Conservation (phyloP, 148 eudicot genomes). For the Cornus controversa region DNA sequence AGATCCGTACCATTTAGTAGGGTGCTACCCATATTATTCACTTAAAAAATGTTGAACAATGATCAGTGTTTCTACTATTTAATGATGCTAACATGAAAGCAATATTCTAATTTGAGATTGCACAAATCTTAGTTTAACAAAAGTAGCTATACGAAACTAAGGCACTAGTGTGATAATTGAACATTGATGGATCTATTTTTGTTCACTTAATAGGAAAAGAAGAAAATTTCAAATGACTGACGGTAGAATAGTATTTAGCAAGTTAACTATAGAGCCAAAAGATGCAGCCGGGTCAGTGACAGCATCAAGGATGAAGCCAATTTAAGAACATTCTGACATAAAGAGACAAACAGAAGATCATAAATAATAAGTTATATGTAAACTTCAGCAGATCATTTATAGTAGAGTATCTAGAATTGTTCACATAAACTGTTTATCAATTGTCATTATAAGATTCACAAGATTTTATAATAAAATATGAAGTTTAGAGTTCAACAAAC, state of each 20-base stretch:
- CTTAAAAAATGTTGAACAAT: not conserved
- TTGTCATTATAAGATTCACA: constrained; percentile 4
- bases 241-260: not conserved
- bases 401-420: not conserved
- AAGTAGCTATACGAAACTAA: not conserved
- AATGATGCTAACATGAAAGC: not conserved
- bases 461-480: not conserved
- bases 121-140: not conserved
- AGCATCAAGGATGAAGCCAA: not conserved
- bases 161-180: not conserved
- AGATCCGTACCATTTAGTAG: no score
- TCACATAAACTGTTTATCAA: not conserved
- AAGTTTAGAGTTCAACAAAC: not conserved
- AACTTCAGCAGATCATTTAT: not conserved
- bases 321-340: not conserved
- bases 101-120: not conserved
- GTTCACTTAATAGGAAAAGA: not conserved
- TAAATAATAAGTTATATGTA: not conserved
- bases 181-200: not conserved
- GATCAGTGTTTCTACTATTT: not conserved
- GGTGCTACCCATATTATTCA: no score
- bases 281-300: not conserved
- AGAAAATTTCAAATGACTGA: not conserved
- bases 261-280: not conserved
- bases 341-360: not conserved